Base-by-base conservation (phyloP, 2,329 filamentous ascomycete species). In the Beauveria asiatica region DNA sequence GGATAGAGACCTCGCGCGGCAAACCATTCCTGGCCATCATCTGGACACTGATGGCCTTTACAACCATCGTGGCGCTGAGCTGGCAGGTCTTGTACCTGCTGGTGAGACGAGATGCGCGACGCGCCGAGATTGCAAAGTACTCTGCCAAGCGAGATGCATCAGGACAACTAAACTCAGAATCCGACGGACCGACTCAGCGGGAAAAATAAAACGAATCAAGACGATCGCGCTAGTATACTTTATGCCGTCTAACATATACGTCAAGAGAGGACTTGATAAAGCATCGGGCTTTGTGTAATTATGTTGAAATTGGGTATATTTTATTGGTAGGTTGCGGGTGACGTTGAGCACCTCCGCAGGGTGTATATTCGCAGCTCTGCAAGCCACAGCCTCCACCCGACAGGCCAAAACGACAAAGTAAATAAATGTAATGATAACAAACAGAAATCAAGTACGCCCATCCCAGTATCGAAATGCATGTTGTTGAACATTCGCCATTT, bases 401-500 rank as follows among this genome's bases (percentile, higher is more conserved):
- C 3, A 33, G 30, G 42, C 46, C 21, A 53, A 21, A 44, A 61
- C 13, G 19, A 33, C 23, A 54, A 41, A 25, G 46, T 48, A 62
- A 33, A 49, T 37, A 52, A 56, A 13, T 41, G 37, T 50, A 25
- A 59, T 30, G 49, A 50, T 42, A 46, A 54, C 13, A 60, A 48
- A 46, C 11, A 37, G 30, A 62, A 44, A 59, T 25, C 55, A 49
- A 55, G 48, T 48, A 45, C 44, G 50, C 50, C 50, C 21, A 45
- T 46, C 39, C 59, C 50, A 50, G 33, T 41, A 44, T 56, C 46
- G 46, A 57, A 59, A 59, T 59, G 59, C 59, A 61, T 57, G 45
- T 58, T 61, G 60, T 61, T 61, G 60, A 61, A 61, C 60, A 59
- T 59, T 44, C 60, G 55, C 50, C 60, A 52, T 54, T 53, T 59